Conservation (phyloP, 345 rosid species). For the Firmiana major region DNA sequence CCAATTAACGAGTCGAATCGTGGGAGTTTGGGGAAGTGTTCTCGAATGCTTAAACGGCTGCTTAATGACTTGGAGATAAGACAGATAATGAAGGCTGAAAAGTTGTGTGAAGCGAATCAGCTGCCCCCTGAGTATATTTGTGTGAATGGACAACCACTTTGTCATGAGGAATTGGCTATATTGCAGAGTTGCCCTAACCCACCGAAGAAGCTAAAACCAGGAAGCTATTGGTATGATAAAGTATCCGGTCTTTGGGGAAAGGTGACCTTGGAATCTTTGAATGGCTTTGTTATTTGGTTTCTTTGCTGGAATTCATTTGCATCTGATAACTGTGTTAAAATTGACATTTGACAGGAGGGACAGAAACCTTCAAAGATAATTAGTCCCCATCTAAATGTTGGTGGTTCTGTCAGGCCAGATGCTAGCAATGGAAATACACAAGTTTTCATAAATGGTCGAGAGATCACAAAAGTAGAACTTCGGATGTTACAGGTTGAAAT, state of each 20-base stretch:
- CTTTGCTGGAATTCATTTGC: background rate
- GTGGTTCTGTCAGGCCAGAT: conserved; percentile 67
- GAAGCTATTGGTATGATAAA: conserved; percentile 98
- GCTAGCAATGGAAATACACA: conserved; percentile 96
- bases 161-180: conserved; percentile 72
- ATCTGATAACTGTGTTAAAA: conserved; percentile 29
- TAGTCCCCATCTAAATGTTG: conserved; percentile 89
- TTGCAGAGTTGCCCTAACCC: conserved; percentile 81
- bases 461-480: conserved; percentile 89
- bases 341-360: conserved; percentile 60
- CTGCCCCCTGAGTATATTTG: conserved; percentile 81
- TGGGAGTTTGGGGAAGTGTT: conserved; percentile 77
- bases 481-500: conserved; percentile 89
- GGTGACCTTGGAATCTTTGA: conserved; percentile 43
- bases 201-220: conserved; percentile 91
- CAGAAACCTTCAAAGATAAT: conserved; percentile 88
- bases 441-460: conserved; percentile 90
- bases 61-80: conserved; percentile 87
- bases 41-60: conserved; percentile 88
- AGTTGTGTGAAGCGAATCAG: conserved; percentile 87
- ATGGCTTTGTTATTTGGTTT: conserved; percentile 5
- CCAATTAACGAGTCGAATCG: conserved; percentile 80
- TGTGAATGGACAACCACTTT: conserved; percentile 79
- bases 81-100: conserved; percentile 93
- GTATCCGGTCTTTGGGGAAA: conserved; percentile 99